phyloP scores from a whole-genome alignment of 2,329 filamentous ascomycete genomes.

The Hymenoscyphus albidus region DNA sequence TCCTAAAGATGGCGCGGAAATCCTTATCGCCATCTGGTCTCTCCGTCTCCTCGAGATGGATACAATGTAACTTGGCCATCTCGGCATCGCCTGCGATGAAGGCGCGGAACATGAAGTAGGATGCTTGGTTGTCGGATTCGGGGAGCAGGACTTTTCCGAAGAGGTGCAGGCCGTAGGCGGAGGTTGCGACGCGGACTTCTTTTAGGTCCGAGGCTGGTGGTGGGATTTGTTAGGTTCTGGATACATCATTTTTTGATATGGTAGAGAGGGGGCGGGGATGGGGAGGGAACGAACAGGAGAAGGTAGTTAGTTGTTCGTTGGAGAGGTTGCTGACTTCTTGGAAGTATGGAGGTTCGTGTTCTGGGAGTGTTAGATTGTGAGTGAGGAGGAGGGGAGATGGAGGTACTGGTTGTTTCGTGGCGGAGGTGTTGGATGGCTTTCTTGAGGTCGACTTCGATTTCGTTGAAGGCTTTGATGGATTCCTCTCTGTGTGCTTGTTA shows the following conservation, averaged over 20 bases:
- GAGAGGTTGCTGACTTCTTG: conserved; percentile 39
- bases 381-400: conserved; percentile 26
- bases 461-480: conserved; percentile 46
- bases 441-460: conserved; percentile 50
- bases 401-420: conserved; percentile 41
- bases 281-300: conserved; percentile 11
- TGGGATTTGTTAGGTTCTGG: neutral
- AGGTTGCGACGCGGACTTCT: conserved; percentile 43
- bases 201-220: conserved; percentile 39
- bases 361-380: conserved; percentile 31
- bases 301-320: conserved; percentile 31
- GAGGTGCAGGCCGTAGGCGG: conserved; percentile 47
- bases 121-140: conserved; percentile 31
- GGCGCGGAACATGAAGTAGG: conserved; percentile 47
- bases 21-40: conserved; percentile 41
- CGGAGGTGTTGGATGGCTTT: conserved; percentile 47
- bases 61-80: conserved; percentile 42
- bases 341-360: conserved; percentile 55
- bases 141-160: conserved; percentile 49
- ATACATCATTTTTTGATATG: neutral
- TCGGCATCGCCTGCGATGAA: conserved; percentile 43
- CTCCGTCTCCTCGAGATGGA: conserved; percentile 43
- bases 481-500: conserved; percentile 40
- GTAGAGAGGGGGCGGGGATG: neutral
- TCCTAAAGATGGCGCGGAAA: conserved; percentile 45